Conservation (phyloP, 257 asterid species). For the Solanum appendiculatum region DNA sequence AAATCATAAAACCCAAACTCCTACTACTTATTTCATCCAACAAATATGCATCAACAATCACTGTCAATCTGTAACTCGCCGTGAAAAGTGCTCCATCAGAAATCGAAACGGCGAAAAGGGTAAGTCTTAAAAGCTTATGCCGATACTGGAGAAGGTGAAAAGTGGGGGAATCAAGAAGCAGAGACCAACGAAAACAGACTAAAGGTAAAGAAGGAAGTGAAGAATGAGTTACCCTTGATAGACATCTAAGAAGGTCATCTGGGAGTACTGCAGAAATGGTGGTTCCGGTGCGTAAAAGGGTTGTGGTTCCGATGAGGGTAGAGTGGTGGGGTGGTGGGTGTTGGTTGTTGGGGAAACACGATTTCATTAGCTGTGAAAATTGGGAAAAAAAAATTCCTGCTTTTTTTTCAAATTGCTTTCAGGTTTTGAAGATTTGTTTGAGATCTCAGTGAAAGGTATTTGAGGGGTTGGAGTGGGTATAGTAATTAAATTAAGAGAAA, state of each 20-base stretch:
- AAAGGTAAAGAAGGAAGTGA: constrained; percentile 54
- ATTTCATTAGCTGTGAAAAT: constrained; percentile 79
- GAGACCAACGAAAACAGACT: constrained; percentile 84
- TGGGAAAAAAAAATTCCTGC: constrained; percentile 4
- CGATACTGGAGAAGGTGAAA: constrained; percentile 53
- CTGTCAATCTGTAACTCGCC: constrained; percentile 42
- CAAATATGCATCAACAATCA: constrained; percentile 27
- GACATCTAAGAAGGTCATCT: constrained; percentile 77
- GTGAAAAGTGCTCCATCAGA: constrained; percentile 48
- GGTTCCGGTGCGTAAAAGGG: constrained; percentile 5
- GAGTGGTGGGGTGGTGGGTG: constrained; percentile 15
- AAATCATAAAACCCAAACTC: too few species aligned
- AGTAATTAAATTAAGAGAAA: too few species aligned
- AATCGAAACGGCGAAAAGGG: constrained; percentile 50
- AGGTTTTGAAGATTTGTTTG: not conserved
- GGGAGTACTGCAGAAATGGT: constrained; percentile 63
- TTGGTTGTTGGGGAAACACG: constrained; percentile 66
- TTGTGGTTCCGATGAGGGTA: constrained; percentile 15
- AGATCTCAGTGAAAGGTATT: not conserved
- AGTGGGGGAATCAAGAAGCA: constrained; percentile 47
- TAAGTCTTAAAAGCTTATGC: constrained; percentile 32
- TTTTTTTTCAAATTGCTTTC: not conserved
- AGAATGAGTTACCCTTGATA: constrained; percentile 50
- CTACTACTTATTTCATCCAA: too few species aligned
- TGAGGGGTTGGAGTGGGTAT: not conserved